Evolutionary conservation across 2,329 filamentous ascomycete species (phyloP).

Genomic region (Monilinia laxa): DNA sequence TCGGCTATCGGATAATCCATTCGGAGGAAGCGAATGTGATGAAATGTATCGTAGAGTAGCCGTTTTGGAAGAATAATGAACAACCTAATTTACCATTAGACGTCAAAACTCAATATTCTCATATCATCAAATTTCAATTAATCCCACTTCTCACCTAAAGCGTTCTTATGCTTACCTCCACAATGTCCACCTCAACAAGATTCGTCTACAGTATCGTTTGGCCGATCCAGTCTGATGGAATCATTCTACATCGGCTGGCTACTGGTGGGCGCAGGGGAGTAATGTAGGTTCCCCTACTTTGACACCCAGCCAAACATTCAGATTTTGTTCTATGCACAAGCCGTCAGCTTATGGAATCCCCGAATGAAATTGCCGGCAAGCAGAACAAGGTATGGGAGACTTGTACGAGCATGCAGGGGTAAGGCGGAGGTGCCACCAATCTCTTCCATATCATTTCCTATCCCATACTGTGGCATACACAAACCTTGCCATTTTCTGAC

Average conservation of each 20-base stretch:
- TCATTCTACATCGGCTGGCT: conserved; percentile 21
- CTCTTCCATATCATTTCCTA: conserved; percentile 6
- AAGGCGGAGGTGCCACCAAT: conserved; percentile 16
- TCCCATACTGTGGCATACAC: conserved; percentile 10
- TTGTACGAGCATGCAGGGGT: conserved; percentile 19
- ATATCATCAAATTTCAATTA: conserved; percentile 7
- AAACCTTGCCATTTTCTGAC: conserved; percentile 14
- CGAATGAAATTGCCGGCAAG: conserved; percentile 19
- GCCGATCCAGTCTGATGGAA: conserved; percentile 18
- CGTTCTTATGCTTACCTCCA: conserved; percentile 2
- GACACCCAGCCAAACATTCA: background rate
- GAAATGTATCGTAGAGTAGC: background rate
- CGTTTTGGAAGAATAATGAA: background rate
- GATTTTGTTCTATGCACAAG: conserved; percentile 13
- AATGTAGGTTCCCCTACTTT: conserved; percentile 4
- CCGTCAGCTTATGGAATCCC: conserved; percentile 12
- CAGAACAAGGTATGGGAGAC: conserved; percentile 8
- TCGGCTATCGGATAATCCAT: background rate
- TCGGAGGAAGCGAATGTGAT: conserved; percentile 14
- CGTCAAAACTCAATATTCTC: conserved; percentile 4
- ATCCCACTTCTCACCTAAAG: conserved; percentile 9
- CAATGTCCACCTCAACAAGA: background rate
- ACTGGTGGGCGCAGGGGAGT: conserved; percentile 10
- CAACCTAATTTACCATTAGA: background rate
- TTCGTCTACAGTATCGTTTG: background rate